phyloP scores from a whole-genome alignment of 2,329 filamentous ascomycete genomes.

The Neophaeococcomyces aloes region DNA sequence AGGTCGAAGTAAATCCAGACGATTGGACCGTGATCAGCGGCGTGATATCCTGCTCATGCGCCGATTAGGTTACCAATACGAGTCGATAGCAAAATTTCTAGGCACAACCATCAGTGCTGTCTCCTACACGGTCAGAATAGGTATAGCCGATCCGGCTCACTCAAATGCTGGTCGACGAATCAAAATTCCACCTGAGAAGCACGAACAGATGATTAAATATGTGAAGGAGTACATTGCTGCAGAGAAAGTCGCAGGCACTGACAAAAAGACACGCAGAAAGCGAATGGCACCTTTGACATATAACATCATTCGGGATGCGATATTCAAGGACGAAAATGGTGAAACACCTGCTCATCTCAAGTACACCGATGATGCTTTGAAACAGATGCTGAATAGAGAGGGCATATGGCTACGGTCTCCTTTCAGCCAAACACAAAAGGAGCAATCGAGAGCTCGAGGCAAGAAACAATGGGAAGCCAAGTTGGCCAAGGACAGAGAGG shows the following conservation, averaged over 20 bases:
- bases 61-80: slow-evolving; percentile 15
- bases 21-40: slow-evolving; percentile 18
- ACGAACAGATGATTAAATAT: slow-evolving; percentile 1
- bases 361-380: slow-evolving; percentile 6
- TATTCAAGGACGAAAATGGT: slow-evolving; percentile 4
- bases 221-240: slow-evolving; percentile 4
- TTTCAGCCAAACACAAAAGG: not conserved
- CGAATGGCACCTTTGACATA: slow-evolving; percentile 5
- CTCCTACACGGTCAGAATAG: slow-evolving; percentile 12
- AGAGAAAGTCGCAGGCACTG: slow-evolving; percentile 1
- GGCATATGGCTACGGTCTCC: slow-evolving; percentile 4
- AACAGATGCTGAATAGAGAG: slow-evolving; percentile 1
- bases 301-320: slow-evolving; percentile 2
- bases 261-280: slow-evolving; percentile 6
- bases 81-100: slow-evolving; percentile 15
- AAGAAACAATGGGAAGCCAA: slow-evolving; percentile 1
- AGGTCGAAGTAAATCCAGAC: not conserved
- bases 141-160: not conserved
- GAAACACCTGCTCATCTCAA: not conserved
- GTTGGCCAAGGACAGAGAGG: slow-evolving; percentile 5
- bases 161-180: not conserved
- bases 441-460: slow-evolving; percentile 1
- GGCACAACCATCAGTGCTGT: slow-evolving; percentile 16
- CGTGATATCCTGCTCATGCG: slow-evolving; percentile 21
- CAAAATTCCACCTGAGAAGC: not conserved